A percentile compares a stretch with the other conserved stretches of the same genome.
These are phyloP conservation scores for Aquilaria agallochum DNA, from an alignment of 441 rosid species.

Conservation along the genomic window DNA sequence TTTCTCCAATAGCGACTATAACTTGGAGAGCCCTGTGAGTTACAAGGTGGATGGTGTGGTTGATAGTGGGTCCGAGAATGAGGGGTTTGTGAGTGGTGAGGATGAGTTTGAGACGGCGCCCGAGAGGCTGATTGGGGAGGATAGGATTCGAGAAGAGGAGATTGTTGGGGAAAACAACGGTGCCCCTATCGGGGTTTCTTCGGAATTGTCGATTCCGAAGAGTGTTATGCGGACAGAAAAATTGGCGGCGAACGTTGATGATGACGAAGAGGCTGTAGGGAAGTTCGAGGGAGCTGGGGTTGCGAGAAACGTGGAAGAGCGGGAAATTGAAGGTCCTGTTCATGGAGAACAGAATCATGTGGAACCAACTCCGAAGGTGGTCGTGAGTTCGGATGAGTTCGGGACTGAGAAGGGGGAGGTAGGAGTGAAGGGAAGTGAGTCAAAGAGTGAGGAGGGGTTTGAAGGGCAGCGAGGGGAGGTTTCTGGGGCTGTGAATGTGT, in stretches of 20 bases:
- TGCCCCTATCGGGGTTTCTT: conserved; percentile 19
- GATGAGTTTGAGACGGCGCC: conserved; percentile 40
- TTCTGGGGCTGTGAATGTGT: conserved; percentile 11
- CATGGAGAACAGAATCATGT: conserved; percentile 22
- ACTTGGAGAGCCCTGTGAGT: conserved; percentile 15
- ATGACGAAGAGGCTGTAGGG: conserved; percentile 17
- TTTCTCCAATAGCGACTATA: conserved; percentile 15
- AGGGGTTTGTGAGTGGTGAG: conserved; percentile 36
- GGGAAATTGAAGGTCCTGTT: conserved; percentile 25
- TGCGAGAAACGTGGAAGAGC: conserved; percentile 23
- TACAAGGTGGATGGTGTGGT: conserved; percentile 17
- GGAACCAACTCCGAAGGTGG: conserved; percentile 16
- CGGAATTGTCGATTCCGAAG: conserved; percentile 19
- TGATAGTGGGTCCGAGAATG: conserved; percentile 28
- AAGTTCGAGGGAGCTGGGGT: conserved; percentile 17
- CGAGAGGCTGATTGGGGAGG: conserved; percentile 22
- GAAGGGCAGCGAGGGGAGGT: conserved; percentile 19
- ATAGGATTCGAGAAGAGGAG: conserved; percentile 9
- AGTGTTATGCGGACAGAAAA: conserved; percentile 23
- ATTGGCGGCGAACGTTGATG: conserved; percentile 16
- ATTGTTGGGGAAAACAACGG: conserved; percentile 12
- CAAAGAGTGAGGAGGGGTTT: conserved; percentile 22
- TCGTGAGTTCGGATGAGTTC: conserved; percentile 7
- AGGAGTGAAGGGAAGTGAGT: conserved; percentile 11
- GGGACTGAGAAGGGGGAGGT: conserved; percentile 10